These are phyloP conservation scores for Spencermartinsiella ligniputridi DNA, from an alignment of 1,139 yeast species.

Conservation along the genomic window DNA sequence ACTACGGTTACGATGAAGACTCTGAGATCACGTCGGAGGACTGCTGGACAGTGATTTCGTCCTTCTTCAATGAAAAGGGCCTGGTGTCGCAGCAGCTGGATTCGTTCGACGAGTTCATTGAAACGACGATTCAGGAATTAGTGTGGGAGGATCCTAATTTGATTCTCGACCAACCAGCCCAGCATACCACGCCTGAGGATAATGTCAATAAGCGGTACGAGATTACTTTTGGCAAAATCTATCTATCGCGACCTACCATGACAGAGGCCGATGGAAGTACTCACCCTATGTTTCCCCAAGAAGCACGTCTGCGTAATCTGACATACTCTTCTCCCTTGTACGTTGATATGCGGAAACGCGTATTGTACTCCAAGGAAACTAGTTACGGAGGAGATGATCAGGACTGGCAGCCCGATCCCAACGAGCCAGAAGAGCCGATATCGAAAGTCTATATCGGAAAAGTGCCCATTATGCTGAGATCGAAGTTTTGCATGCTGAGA, in stretches of 20 bases:
- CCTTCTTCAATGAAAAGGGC: slow-evolving; percentile 95
- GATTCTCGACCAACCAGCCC: slow-evolving; percentile 96
- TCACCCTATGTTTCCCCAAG: slow-evolving; percentile 98
- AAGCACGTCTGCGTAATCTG: slow-evolving; percentile 90
- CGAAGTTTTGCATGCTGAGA: slow-evolving; percentile 90
- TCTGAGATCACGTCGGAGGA: slow-evolving; percentile 91
- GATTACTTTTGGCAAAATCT: slow-evolving; percentile 94
- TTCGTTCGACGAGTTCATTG: slow-evolving; percentile 96
- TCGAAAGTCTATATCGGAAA: slow-evolving; percentile 86
- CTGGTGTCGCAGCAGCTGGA: slow-evolving; percentile 96
- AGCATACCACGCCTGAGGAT: slow-evolving; percentile 87
- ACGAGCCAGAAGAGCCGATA: slow-evolving; percentile 57
- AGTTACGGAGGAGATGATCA: slow-evolving; percentile 47
- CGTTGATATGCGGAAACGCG: slow-evolving; percentile 92
- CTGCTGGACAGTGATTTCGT: slow-evolving; percentile 97
- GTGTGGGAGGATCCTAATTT: slow-evolving; percentile 94
- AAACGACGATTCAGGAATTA: slow-evolving; percentile 91
- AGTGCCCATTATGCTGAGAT: slow-evolving; percentile 96
- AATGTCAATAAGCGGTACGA: slow-evolving; percentile 89
- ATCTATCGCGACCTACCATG: slow-evolving; percentile 94
- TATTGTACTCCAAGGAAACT: slow-evolving; percentile 76
- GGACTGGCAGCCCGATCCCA: slow-evolving; percentile 60
- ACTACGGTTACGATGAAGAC: slow-evolving; percentile 65
- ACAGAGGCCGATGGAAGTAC: slow-evolving; percentile 99
- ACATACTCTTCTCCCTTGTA: slow-evolving; percentile 95